A percentile compares a stretch with the other conserved stretches of the same genome.
phyloP scores from a whole-genome alignment of 192 early-diverging fungal species.

The Glomus cerebriforme region DNA sequence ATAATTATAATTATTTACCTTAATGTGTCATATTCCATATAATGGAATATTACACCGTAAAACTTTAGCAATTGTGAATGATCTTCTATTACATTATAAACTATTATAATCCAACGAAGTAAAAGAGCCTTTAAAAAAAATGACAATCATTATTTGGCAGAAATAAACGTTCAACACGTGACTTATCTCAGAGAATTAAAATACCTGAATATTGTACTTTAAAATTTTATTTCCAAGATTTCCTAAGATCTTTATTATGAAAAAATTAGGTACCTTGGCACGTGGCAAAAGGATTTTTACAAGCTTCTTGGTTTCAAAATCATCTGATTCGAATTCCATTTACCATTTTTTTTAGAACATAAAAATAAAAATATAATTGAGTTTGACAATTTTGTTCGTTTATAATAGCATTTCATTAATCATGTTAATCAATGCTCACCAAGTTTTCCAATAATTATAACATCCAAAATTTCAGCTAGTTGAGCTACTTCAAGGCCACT shows the following conservation, averaged over 20 bases:
- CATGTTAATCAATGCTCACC: slow-evolving; percentile 37
- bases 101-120: slow-evolving; percentile 49
- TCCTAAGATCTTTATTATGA: slow-evolving; percentile 39
- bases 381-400: neutral
- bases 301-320: slow-evolving; percentile 36
- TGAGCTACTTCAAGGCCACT: slow-evolving; percentile 40
- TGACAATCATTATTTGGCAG: neutral
- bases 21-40: slow-evolving; percentile 44
- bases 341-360: neutral
- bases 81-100: slow-evolving; percentile 52
- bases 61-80: slow-evolving; percentile 42
- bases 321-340: slow-evolving; percentile 35
- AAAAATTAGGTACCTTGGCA: slow-evolving; percentile 36
- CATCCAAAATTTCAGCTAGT: slow-evolving; percentile 35
- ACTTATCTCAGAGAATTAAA: neutral
- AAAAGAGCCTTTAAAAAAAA: slow-evolving; percentile 37
- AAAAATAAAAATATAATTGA: neutral
- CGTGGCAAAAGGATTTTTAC: slow-evolving; percentile 45
- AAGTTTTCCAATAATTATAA: slow-evolving; percentile 37
- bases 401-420: neutral
- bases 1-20: slow-evolving; percentile 36
- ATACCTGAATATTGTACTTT: slow-evolving; percentile 37
- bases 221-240: slow-evolving; percentile 32
- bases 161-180: too few relatives aligned
- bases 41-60: slow-evolving; percentile 58